A percentile compares a stretch with the other conserved stretches of the same genome.
Conservation (phyloP, 2,329 filamentous ascomycete genomes). For the Penicillium sp. region DNA sequence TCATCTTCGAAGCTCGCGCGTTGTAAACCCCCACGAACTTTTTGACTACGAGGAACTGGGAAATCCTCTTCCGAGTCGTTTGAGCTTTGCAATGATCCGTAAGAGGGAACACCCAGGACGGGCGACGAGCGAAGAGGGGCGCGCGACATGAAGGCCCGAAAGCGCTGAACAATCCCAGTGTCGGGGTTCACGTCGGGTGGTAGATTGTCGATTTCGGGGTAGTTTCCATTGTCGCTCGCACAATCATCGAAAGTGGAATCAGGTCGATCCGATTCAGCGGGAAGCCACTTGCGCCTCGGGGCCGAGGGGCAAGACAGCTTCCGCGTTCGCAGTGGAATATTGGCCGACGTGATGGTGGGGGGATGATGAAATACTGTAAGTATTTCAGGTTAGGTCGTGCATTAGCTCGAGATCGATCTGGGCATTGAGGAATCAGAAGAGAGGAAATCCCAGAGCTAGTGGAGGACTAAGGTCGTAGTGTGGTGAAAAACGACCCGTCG, state of each 20-base stretch:
- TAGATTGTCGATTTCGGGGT: conserved; percentile 1
- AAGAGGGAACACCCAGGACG: conserved; percentile 61
- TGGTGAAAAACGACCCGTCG: neutral
- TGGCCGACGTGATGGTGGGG: conserved; percentile 15
- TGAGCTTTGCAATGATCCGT: conserved; percentile 56
- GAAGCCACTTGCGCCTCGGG: conserved; percentile 25
- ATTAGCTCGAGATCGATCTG: conserved; percentile 11
- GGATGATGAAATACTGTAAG: conserved; percentile 11
- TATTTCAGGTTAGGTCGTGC: conserved; percentile 16
- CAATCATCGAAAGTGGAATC: conserved; percentile 9
- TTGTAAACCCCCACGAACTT: neutral
- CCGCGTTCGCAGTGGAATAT: conserved; percentile 26
- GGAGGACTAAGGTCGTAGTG: conserved; percentile 1
- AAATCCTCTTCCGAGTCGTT: conserved; percentile 31
- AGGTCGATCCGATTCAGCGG: conserved; percentile 21
- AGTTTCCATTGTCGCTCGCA: conserved; percentile 12
- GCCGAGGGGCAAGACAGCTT: conserved; percentile 24
- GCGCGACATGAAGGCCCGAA: conserved; percentile 46
- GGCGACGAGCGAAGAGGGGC: conserved; percentile 61
- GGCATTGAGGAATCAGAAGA: conserved; percentile 5
- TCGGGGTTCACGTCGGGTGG: conserved; percentile 6
- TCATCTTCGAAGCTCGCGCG: conserved; percentile 15
- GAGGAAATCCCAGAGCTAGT: conserved; percentile 2
- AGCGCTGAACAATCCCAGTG: conserved; percentile 15
- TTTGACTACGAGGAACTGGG: neutral